These are phyloP conservation scores for Acanthamoeba lenticulata DNA, from an alignment of 208 protist species.

Conservation along the genomic window DNA sequence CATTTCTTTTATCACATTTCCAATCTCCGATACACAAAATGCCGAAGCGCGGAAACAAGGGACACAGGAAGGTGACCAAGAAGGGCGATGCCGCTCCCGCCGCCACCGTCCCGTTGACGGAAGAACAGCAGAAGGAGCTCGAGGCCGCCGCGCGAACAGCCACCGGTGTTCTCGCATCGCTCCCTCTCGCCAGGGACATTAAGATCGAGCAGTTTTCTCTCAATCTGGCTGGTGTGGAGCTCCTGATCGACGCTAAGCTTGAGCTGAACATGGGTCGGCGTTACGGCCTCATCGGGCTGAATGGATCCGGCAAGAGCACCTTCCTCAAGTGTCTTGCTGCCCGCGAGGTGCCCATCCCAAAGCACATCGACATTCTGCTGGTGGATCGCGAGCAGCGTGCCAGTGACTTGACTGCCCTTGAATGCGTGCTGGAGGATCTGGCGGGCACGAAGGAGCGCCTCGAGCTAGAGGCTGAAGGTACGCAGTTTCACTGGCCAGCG, in stretches of 20 bases:
- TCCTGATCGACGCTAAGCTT: conserved; percentile 39
- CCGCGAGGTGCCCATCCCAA: conserved; percentile 80
- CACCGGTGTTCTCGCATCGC: conserved; percentile 52
- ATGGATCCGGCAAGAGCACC: conserved; percentile 78
- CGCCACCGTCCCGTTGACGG: not conserved
- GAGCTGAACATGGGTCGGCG: conserved; percentile 62
- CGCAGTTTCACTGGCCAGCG: too few species aligned
- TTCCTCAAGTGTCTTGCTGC: conserved; percentile 61
- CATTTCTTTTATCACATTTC: not conserved
- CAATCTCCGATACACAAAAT: not conserved
- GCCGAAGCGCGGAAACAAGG: conserved; percentile 47
- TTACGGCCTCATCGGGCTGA: conserved; percentile 84
- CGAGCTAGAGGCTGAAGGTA: conserved; percentile 76
- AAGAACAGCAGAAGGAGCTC: conserved; percentile 26
- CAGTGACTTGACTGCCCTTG: conserved; percentile 79
- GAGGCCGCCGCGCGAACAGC: conserved; percentile 20
- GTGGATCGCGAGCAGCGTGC: conserved; percentile 70
- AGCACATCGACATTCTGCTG: conserved; percentile 76
- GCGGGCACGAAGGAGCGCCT: conserved; percentile 70
- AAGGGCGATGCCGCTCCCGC: not conserved
- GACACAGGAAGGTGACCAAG: conserved; percentile 16
- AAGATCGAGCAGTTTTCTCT: conserved; percentile 67
- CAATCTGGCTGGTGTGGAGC: not conserved
- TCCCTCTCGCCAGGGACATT: conserved; percentile 41
- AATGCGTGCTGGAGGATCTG: conserved; percentile 81